phyloP scores from a whole-genome alignment of 164 flowering plant genomes.

The Kingdonia uniflora region DNA sequence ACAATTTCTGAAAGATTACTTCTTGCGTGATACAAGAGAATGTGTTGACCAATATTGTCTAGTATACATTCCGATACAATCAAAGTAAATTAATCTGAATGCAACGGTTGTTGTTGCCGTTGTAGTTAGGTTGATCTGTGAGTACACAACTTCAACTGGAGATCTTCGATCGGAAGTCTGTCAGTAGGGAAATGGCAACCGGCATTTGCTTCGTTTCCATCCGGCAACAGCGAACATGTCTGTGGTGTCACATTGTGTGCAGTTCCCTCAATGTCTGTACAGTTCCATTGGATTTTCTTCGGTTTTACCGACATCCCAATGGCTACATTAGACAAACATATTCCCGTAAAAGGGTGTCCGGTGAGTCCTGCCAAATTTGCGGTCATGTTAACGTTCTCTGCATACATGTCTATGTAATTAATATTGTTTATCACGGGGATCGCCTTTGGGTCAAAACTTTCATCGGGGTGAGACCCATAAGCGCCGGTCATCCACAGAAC shows the following conservation, averaged over 20 bases:
- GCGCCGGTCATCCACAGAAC: slow-evolving; percentile 68
- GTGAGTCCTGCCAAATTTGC: slow-evolving; percentile 51
- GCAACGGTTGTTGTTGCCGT: too few relatives aligned
- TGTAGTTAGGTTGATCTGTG: background rate
- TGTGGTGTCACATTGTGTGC: slow-evolving; percentile 37
- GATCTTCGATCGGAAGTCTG: slow-evolving; percentile 39
- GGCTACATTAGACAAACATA: slow-evolving; percentile 63
- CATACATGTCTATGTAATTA: too few relatives aligned
- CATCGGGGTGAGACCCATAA: slow-evolving; percentile 48
- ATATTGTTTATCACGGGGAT: slow-evolving; percentile 46
- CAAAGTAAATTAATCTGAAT: too few relatives aligned
- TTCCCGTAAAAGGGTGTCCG: slow-evolving; percentile 38
- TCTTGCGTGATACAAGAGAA: too few relatives aligned
- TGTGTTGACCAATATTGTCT: too few relatives aligned
- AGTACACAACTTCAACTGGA: slow-evolving; percentile 34
- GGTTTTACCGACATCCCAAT: slow-evolving; percentile 25
- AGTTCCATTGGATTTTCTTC: slow-evolving; percentile 57
- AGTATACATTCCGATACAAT: too few relatives aligned
- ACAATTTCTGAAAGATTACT: too few relatives aligned
- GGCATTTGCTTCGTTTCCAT: slow-evolving; percentile 9
- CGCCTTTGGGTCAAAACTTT: slow-evolving; percentile 45
- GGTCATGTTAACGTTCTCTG: slow-evolving; percentile 46
- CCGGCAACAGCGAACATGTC: slow-evolving; percentile 38
- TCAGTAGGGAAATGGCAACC: slow-evolving; percentile 43
- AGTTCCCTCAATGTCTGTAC: slow-evolving; percentile 44